Percentiles rank a stretch among this genome's conserved stretches.
These are phyloP conservation scores for Mimosa pudica DNA, from an alignment of 306 rosid genomes.

Conservation along the genomic window DNA sequence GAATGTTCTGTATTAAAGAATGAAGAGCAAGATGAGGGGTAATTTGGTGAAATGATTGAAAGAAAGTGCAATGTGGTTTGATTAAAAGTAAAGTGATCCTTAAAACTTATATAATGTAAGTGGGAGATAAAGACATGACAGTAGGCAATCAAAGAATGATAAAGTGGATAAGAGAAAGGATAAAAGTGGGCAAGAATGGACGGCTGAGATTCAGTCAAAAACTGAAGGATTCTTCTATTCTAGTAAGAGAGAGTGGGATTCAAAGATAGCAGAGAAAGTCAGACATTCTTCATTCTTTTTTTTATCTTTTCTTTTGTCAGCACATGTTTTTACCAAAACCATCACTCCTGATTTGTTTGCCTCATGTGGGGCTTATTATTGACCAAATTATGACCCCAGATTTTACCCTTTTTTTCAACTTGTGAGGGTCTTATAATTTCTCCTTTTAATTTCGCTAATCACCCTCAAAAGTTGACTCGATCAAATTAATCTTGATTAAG, in stretches of 20 bases:
- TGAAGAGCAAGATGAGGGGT: background rate
- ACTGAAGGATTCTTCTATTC: constrained; percentile 41
- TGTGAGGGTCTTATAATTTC: background rate
- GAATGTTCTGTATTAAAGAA: background rate
- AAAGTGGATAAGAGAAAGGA: background rate
- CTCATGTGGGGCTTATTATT: constrained; percentile 25
- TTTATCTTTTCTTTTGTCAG: constrained; percentile 32
- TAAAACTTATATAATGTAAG: constrained; percentile 9
- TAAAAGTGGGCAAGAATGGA: constrained; percentile 31
- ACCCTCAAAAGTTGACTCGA: background rate
- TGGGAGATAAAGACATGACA: background rate
- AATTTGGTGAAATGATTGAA: background rate
- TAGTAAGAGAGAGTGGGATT: constrained; percentile 14
- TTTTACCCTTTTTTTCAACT: background rate
- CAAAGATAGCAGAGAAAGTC: constrained; percentile 59
- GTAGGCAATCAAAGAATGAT: background rate
- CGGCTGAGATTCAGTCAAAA: constrained; percentile 70
- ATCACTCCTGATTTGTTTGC: constrained; percentile 32
- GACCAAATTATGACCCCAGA: constrained; percentile 30
- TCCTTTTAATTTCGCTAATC: background rate
- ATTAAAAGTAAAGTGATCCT: background rate
- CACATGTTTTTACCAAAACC: constrained; percentile 40
- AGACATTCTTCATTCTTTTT: constrained; percentile 51
- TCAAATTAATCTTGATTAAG: background rate
- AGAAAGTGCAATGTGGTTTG: background rate